A percentile compares a stretch with the other conserved stretches of the same genome.
Evolutionary conservation across 192 early-diverging fungal species (phyloP).

Genomic region (Gaertneriomyces semiglobifer): DNA sequence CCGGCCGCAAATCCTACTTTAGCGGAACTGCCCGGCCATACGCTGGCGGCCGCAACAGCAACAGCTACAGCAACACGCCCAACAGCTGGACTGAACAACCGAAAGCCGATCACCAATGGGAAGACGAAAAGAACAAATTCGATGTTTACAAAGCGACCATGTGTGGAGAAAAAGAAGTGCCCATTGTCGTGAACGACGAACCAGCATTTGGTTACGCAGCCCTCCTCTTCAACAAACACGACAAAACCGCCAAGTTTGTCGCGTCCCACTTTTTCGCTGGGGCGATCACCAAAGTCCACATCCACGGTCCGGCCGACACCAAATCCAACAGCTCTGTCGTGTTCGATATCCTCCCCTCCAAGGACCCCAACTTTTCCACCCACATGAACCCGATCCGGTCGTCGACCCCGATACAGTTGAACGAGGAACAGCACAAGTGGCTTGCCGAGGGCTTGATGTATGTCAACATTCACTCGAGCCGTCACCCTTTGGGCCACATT

Average conservation of each 20-base stretch:
- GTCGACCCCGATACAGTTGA: conserved; percentile 3
- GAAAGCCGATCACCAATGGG: neutral
- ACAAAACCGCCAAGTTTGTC: conserved; percentile 2
- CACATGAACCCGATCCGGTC: conserved; percentile 14
- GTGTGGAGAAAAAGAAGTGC: conserved; percentile 24
- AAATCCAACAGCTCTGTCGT: conserved; percentile 2
- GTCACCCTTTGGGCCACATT: conserved; percentile 3
- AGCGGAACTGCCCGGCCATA: neutral
- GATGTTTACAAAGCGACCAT: conserved; percentile 28
- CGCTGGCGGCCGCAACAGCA: neutral
- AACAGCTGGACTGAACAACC: neutral
- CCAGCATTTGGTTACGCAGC: conserved; percentile 9
- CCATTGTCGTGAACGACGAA: conserved; percentile 1
- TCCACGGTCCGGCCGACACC: conserved; percentile 23
- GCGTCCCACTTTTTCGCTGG: conserved; percentile 18
- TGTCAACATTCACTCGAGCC: conserved; percentile 14
- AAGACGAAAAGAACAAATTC: conserved; percentile 6
- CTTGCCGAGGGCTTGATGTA: conserved; percentile 18
- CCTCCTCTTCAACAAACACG: neutral
- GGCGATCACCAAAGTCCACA: conserved; percentile 23
- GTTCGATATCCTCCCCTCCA: conserved; percentile 7
- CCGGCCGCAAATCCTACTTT: neutral
- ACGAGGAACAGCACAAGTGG: conserved; percentile 9
- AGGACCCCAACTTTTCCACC: neutral
- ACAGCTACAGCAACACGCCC: too few species aligned